Conservation (phyloP, 805 yeast species). For the Tetrapisispora nanseiensis region DNA sequence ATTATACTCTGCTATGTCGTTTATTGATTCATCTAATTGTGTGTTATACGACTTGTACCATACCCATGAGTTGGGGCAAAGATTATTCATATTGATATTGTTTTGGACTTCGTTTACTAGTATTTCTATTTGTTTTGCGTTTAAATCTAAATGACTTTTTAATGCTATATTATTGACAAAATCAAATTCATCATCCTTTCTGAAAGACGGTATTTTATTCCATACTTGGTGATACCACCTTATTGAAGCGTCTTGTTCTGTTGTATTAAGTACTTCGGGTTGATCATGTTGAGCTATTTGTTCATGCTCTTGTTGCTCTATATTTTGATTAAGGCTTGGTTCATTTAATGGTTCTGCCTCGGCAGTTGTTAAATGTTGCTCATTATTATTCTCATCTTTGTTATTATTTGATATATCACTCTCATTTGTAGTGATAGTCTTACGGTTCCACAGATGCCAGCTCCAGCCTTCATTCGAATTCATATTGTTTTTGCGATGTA, state of each 20-base stretch:
- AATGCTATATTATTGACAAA: conserved; percentile 8
- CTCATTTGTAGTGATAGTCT: neutral
- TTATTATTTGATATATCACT: neutral
- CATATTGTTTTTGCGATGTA: neutral
- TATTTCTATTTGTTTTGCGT: conserved; percentile 17
- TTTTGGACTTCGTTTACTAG: conserved; percentile 21
- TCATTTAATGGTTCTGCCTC: too few relatives aligned
- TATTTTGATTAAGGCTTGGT: too few relatives aligned
- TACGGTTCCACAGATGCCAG: conserved; percentile 1
- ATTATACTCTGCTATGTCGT: neutral
- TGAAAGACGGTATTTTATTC: conserved; percentile 3
- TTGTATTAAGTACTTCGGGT: neutral
- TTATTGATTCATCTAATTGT: neutral
- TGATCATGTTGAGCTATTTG: neutral
- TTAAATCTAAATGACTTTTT: conserved; percentile 21
- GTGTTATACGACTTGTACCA: conserved; percentile 20
- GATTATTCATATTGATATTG: conserved; percentile 12
- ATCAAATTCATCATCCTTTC: neutral
- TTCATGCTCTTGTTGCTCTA: too few relatives aligned
- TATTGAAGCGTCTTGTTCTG: neutral
- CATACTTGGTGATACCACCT: conserved; percentile 5
- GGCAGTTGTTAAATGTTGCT: neutral
- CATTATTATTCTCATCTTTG: neutral
- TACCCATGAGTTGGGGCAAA: conserved; percentile 19
- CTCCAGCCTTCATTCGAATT: neutral